Percentiles rank a stretch among this genome's conserved stretches.
phyloP scores from a whole-genome alignment of 148 eudicot genomes.

The Rhododendron molle region DNA sequence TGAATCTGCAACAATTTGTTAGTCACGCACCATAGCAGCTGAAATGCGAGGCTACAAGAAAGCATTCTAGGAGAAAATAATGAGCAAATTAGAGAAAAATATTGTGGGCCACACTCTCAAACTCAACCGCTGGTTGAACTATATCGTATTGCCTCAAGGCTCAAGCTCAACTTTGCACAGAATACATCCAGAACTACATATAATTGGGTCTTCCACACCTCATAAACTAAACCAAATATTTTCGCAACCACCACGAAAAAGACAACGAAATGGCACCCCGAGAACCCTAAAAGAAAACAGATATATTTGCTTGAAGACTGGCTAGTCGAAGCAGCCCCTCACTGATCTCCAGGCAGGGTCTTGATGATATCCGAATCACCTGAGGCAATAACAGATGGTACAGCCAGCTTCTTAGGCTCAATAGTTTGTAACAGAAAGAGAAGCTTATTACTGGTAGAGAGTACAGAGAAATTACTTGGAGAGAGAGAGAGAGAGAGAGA shows the following conservation, averaged over 20 bases:
- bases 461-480: not conserved
- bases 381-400: slow-evolving; percentile 10
- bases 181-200: not conserved
- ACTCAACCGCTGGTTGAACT: not conserved
- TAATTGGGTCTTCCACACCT: not conserved
- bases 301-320: not conserved
- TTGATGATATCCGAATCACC: slow-evolving; percentile 70
- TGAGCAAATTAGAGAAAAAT: not conserved
- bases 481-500: not conserved
- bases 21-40: no score
- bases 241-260: not conserved
- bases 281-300: not conserved
- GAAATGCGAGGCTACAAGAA: not conserved
- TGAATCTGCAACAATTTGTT: no score
- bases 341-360: slow-evolving; percentile 49
- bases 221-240: not conserved
- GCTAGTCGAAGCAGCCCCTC: not conserved
- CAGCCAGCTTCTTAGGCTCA: not conserved
- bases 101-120: not conserved
- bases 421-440: not conserved
- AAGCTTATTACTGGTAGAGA: not conserved
- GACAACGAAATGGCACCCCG: not conserved
- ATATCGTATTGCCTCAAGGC: not conserved
- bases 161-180: not conserved
- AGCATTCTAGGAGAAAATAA: not conserved